These are phyloP conservation scores for Ophiognomonia clavigignenti-juglandacearum DNA, from an alignment of 2,329 filamentous ascomycete species.

Conservation along the genomic window DNA sequence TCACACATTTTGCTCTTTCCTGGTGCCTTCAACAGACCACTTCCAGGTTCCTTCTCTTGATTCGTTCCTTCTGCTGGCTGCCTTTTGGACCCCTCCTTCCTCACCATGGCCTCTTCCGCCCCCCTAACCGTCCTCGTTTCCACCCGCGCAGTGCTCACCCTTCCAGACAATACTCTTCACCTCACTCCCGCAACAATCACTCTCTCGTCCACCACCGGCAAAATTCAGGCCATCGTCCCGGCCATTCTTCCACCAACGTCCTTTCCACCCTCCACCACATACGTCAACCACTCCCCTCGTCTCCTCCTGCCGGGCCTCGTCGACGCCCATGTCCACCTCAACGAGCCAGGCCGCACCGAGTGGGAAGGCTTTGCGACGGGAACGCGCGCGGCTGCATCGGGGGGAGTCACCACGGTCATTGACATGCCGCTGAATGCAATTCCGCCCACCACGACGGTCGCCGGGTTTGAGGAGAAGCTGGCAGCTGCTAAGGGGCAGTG, in stretches of 20 bases:
- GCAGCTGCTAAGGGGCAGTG: slow-evolving; percentile 80
- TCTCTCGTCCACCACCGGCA: slow-evolving; percentile 73
- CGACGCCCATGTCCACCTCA: slow-evolving; percentile 95
- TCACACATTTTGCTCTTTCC: too few species aligned
- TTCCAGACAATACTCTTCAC: slow-evolving; percentile 53
- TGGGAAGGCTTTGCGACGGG: slow-evolving; percentile 98
- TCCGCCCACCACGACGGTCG: slow-evolving; percentile 87
- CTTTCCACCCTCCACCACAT: slow-evolving; percentile 69
- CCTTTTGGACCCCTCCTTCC: background rate
- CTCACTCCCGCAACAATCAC: slow-evolving; percentile 80
- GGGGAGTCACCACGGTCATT: slow-evolving; percentile 92
- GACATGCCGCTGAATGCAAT: slow-evolving; percentile 99
- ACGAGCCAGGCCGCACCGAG: slow-evolving; percentile 93
- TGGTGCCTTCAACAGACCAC: too few species aligned
- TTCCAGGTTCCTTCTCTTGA: too few species aligned
- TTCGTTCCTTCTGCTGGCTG: background rate
- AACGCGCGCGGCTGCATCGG: slow-evolving; percentile 87
- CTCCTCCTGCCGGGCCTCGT: slow-evolving; percentile 87
- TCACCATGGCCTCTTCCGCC: slow-evolving; percentile 21
- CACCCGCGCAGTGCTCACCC: slow-evolving; percentile 73
- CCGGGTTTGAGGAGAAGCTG: slow-evolving; percentile 78
- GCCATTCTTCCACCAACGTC: slow-evolving; percentile 67
- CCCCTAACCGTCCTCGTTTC: slow-evolving; percentile 74
- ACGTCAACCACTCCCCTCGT: slow-evolving; percentile 79
- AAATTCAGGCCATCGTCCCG: slow-evolving; percentile 72